Conservation (phyloP, 257 asterid species). For the Solanum corneliomulleri region DNA sequence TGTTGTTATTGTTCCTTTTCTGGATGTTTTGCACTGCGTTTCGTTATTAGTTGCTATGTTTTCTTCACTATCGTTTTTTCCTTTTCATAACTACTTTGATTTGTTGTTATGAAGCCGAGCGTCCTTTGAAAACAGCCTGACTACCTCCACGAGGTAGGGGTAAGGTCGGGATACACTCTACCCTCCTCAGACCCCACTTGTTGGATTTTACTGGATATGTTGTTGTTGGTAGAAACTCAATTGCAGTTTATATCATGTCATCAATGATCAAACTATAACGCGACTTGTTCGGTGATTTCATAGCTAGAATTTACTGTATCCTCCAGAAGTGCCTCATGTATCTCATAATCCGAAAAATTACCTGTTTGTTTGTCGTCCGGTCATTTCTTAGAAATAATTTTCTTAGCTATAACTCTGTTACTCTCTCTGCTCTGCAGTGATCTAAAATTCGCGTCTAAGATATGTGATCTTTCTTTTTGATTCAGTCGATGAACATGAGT, state of each 20-base stretch:
- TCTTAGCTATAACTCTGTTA: not conserved
- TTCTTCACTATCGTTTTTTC: not conserved
- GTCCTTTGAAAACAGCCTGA: not conserved
- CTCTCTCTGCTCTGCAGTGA: not conserved
- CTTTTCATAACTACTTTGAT: not conserved
- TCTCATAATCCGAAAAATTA: not conserved
- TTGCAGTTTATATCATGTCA: not conserved
- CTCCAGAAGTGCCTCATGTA: not conserved
- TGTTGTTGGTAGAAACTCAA: not conserved
- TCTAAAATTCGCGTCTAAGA: not conserved
- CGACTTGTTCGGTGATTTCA: not conserved
- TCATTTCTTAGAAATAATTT: not conserved
- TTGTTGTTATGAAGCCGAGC: not conserved
- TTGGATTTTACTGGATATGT: not conserved
- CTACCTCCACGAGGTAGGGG: not conserved
- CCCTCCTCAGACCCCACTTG: not conserved
- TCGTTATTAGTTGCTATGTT: not conserved
- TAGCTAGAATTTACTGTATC: not conserved
- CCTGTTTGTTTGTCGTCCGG: not conserved
- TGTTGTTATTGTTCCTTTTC: not conserved
- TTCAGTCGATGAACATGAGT: slow-evolving; percentile 41
- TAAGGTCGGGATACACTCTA: no score
- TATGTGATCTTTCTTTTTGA: not conserved
- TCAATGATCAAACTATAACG: not conserved
- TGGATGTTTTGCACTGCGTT: not conserved